Conservation (phyloP, 179 eudicot species). For the Spinacia oleracea region DNA sequence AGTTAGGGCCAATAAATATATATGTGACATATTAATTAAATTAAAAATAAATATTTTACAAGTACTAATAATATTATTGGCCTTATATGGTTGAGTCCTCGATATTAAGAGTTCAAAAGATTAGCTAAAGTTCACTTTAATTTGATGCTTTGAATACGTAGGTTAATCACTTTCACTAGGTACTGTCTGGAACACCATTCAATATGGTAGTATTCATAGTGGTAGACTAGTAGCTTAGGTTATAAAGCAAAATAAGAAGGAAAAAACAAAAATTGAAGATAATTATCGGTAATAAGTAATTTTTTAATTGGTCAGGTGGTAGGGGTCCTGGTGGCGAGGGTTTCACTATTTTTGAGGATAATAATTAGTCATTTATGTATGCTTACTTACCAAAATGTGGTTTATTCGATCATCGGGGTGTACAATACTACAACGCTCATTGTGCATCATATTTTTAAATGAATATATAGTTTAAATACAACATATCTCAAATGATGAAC, state of each 20-base stretch:
- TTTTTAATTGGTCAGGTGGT: too few species aligned
- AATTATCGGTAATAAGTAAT: too few species aligned
- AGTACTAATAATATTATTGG: slow-evolving; percentile 1
- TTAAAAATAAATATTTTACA: slow-evolving; percentile 12
- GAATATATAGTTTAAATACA: too few species aligned
- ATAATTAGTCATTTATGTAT: too few species aligned
- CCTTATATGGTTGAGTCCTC: background rate
- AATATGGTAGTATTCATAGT: background rate
- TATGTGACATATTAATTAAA: slow-evolving; percentile 5
- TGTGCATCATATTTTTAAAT: too few species aligned
- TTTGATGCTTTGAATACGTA: background rate
- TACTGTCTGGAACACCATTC: background rate
- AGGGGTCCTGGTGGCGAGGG: too few species aligned
- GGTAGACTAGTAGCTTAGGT: background rate
- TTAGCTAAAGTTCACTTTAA: slow-evolving; percentile 1
- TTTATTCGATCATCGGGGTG: too few species aligned
- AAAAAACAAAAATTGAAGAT: too few species aligned
- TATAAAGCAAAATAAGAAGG: background rate
- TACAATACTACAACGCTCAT: too few species aligned
- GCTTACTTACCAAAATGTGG: too few species aligned
- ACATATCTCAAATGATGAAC: too few species aligned
- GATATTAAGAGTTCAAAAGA: slow-evolving; percentile 10
- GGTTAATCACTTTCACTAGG: slow-evolving; percentile 10
- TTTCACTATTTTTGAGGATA: too few species aligned
- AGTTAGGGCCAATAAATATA: slow-evolving; percentile 24